Conservation (phyloP, 2,329 filamentous ascomycete genomes). For the Colletotrichum cereale region DNA sequence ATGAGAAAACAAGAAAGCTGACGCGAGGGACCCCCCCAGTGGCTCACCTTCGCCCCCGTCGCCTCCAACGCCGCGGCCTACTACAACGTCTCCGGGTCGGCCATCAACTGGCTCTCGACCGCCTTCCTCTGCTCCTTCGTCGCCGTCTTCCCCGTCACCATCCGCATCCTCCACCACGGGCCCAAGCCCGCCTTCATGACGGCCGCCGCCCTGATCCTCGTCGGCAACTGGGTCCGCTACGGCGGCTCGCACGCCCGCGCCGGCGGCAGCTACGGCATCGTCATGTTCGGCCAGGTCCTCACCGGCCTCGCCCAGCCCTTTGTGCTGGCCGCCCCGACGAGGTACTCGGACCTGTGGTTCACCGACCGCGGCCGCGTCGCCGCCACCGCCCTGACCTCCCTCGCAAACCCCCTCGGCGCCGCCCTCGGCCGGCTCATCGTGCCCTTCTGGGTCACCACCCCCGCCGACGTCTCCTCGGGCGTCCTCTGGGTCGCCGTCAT, state of each 20-base stretch:
- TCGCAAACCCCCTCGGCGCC: slow-evolving; percentile 92
- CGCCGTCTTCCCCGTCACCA: slow-evolving; percentile 75
- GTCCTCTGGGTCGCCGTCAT: slow-evolving; percentile 89
- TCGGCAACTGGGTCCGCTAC: slow-evolving; percentile 94
- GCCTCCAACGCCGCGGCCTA: slow-evolving; percentile 80
- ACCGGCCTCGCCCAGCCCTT: slow-evolving; percentile 93
- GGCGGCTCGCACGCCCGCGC: slow-evolving; percentile 69
- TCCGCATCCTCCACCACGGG: slow-evolving; percentile 84
- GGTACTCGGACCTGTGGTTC: slow-evolving; percentile 97
- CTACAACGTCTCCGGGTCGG: slow-evolving; percentile 79
- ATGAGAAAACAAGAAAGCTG: not conserved
- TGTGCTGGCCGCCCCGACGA: slow-evolving; percentile 87
- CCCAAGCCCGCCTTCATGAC: slow-evolving; percentile 82
- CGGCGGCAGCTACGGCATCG: slow-evolving; percentile 77
- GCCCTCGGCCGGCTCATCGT: slow-evolving; percentile 90
- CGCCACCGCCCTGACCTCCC: slow-evolving; percentile 85
- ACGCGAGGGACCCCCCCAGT: slow-evolving; percentile 63
- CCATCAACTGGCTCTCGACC: slow-evolving; percentile 94
- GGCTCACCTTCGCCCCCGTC: slow-evolving; percentile 92
- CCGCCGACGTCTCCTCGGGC: slow-evolving; percentile 79
- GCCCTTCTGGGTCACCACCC: slow-evolving; percentile 77
- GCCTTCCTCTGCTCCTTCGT: slow-evolving; percentile 89
- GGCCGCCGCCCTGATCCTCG: slow-evolving; percentile 78
- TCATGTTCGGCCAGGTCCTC: slow-evolving; percentile 93
- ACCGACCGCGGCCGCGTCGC: slow-evolving; percentile 84